Evolutionary conservation across 257 asterid genomes (phyloP).

Genomic region (Lycium barbarum): DNA sequence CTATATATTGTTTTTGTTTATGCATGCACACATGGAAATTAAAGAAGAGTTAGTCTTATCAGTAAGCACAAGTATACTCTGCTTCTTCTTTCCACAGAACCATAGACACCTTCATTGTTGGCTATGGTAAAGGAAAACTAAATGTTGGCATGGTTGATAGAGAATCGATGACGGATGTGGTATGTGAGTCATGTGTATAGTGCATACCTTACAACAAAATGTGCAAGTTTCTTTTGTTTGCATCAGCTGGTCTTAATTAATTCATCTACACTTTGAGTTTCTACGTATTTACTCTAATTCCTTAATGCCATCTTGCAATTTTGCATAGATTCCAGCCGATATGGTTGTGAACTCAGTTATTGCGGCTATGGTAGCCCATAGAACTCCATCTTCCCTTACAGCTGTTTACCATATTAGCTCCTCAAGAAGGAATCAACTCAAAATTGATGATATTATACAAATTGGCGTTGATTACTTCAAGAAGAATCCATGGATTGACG

Average conservation of each 20-base stretch:
- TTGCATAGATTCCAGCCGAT: neutral
- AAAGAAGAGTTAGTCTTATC: neutral
- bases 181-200: neutral
- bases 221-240: neutral
- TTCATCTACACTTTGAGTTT: neutral
- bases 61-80: neutral
- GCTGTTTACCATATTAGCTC: neutral
- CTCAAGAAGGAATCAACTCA: neutral
- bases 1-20: neutral
- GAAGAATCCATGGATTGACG: constrained; percentile 28
- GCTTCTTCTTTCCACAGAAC: constrained; percentile 4
- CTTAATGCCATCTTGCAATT: neutral
- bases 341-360: neutral
- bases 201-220: neutral
- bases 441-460: neutral
- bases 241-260: neutral
- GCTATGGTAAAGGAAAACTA: neutral
- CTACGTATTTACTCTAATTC: neutral
- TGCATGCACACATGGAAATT: neutral
- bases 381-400: neutral
- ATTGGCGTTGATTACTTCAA: neutral
- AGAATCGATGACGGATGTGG: neutral
- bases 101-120: neutral
- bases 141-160: neutral
- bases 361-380: neutral